Percentiles rank a stretch among this genome's conserved stretches.
These are phyloP conservation scores for Inga laurina DNA, from an alignment of 306 rosid species.

Conservation along the genomic window DNA sequence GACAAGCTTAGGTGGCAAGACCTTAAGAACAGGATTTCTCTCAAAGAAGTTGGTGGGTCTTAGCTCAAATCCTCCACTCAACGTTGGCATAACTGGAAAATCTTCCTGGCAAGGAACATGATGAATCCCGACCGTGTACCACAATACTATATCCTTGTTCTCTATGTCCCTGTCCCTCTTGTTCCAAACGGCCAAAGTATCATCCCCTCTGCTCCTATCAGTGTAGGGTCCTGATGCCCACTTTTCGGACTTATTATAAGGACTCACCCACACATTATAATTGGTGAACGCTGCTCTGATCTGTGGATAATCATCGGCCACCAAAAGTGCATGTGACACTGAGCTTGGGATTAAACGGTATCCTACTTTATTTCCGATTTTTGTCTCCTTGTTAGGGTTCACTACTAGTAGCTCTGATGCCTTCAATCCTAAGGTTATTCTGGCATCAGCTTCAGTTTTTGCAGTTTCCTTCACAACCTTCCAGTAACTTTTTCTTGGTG, in stretches of 20 bases:
- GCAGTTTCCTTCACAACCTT: not conserved
- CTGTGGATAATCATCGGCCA: not conserved
- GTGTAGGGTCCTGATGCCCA: not conserved
- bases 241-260: constrained; percentile 3
- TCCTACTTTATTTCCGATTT: not conserved
- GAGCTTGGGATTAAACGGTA: not conserved
- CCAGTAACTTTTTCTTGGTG: not conserved
- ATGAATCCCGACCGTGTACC: not conserved
- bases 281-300: not conserved
- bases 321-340: not conserved
- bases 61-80: constrained; percentile 6
- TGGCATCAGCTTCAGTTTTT: constrained; percentile 6
- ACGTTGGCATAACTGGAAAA: constrained; percentile 2
- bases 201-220: constrained; percentile 2
- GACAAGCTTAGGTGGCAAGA: not conserved
- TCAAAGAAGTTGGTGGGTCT: constrained; percentile 10
- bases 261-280: not conserved
- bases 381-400: constrained; percentile 9
- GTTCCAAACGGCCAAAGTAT: not conserved
- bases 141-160: constrained; percentile 7
- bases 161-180: not conserved
- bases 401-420: not conserved
- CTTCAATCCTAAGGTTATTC: not conserved
- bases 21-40: constrained; percentile 1
- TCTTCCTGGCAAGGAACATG: constrained; percentile 8